Percentiles rank a stretch among this genome's conserved stretches.
Conservation (phyloP, 768 basidiomycete species). For the Strobilomyces confusus region DNA sequence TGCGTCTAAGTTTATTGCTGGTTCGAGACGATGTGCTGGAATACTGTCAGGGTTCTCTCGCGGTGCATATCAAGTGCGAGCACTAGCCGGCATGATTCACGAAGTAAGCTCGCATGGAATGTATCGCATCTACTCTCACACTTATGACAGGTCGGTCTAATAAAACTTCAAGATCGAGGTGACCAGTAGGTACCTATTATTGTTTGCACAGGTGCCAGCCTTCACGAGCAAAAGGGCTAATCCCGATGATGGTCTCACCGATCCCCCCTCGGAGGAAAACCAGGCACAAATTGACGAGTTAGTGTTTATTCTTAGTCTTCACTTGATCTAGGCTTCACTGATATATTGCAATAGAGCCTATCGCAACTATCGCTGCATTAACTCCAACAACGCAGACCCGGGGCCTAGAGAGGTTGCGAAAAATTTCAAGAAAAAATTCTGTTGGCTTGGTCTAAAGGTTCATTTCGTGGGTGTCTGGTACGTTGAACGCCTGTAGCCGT, state of each 20-base stretch:
- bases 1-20: neutral
- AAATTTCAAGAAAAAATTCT: conserved; percentile 31
- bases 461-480: conserved; percentile 37
- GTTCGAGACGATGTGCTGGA: neutral
- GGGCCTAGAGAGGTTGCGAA: no score
- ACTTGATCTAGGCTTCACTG: neutral
- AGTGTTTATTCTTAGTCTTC: neutral
- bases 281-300: neutral
- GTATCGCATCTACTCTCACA: neutral
- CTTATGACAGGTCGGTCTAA: neutral
- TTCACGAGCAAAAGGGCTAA: no score
- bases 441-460: conserved; percentile 17
- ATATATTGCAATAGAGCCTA: neutral
- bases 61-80: neutral
- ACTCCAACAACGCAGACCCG: conserved; percentile 17
- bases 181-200: no score
- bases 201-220: no score
- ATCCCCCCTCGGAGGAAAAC: neutral
- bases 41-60: neutral
- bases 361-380: conserved; percentile 16
- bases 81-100: neutral
- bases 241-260: no score
- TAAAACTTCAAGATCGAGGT: neutral
- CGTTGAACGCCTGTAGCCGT: neutral
- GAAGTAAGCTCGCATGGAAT: neutral